phyloP scores from a whole-genome alignment of 192 early-diverging fungal genomes.

The Umbelopsis sp. region DNA sequence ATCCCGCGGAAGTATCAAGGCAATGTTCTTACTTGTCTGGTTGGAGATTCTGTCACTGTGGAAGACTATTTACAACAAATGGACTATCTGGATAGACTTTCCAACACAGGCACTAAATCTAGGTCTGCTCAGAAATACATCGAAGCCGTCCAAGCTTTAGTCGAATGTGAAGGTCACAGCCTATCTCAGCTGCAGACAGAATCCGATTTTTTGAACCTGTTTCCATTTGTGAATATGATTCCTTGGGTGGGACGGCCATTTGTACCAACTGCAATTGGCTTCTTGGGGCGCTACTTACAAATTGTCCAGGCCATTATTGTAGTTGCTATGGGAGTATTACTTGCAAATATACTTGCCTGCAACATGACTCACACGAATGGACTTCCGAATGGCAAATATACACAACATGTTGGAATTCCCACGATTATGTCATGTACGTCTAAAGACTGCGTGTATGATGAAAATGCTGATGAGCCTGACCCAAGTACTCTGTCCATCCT shows the following conservation, averaged over 20 bases:
- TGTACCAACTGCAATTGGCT: not conserved
- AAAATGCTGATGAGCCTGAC: not conserved
- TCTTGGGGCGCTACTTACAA: not conserved
- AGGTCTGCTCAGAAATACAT: not conserved
- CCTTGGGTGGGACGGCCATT: not conserved
- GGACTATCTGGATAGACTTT: not conserved
- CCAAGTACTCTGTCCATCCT: not conserved
- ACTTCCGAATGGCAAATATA: not conserved
- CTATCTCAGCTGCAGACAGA: not conserved
- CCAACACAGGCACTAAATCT: not conserved
- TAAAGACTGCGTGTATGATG: not conserved
- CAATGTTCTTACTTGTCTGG: not conserved
- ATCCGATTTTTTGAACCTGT: not conserved
- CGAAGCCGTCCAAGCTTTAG: not conserved
- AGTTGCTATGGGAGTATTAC: not conserved
- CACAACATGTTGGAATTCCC: not conserved
- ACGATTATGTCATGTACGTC: not conserved
- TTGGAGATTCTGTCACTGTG: not conserved
- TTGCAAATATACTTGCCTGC: not conserved
- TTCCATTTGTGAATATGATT: not conserved
- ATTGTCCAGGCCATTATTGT: not conserved
- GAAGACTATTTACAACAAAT: not conserved
- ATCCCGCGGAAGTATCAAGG: not conserved
- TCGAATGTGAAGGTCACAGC: not conserved
- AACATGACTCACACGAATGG: not conserved